Base-by-base conservation (phyloP, 2,329 filamentous ascomycete genomes). In the Keithomyces neogunnii region DNA sequence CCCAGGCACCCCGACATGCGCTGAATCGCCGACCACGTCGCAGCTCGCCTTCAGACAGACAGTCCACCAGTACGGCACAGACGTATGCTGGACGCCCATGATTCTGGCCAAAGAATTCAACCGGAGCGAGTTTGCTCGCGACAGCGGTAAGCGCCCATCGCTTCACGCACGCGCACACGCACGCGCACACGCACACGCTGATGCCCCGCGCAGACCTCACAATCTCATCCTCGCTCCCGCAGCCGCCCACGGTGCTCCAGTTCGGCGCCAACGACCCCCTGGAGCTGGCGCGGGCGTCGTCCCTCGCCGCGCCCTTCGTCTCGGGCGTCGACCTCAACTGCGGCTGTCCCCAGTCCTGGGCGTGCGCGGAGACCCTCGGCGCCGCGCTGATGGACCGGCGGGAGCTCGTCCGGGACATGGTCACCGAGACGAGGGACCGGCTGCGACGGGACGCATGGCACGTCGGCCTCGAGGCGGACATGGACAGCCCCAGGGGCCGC, bases 71-170 rank as follows among this genome's bases (percentile, higher is more conserved):
- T 87, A 85, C 63, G 80, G 78, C 46, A 78, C 79, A 13, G 84
- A 88, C 63, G 63, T 88, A 5, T 82, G 78, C 57, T 88, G 84
- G 78, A 86, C 84, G 2, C 85, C 85, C 43, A 88, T 88, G 85
- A 80, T 85, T 50, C 69, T 85, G 3, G 81, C 82, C 48, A 85
- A 85, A 60, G 82, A 85, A 62, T 86, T 85, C 63, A 85, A 85
- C 67, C 73, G 82, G 29, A 84, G 72, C 59, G 63, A 67, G 26
- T 68, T 78, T 57, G 82, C 82, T 47, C 72, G 82, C 51, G 78
- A 84, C 55, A 82, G 78, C 61, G 82, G 78, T 80, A 56, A 46
- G 66, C 29, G 19, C 19, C n/a, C 19, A 1, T 31, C 13, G 30
- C 8, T 40, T 46, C 39, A 30, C 13, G 9, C 13, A 9, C 5